Evolutionary conservation across 2,329 filamentous ascomycete species (phyloP), one percentile per base, ranked within the genome.

Genomic region (Talaromyces sp.): DNA sequence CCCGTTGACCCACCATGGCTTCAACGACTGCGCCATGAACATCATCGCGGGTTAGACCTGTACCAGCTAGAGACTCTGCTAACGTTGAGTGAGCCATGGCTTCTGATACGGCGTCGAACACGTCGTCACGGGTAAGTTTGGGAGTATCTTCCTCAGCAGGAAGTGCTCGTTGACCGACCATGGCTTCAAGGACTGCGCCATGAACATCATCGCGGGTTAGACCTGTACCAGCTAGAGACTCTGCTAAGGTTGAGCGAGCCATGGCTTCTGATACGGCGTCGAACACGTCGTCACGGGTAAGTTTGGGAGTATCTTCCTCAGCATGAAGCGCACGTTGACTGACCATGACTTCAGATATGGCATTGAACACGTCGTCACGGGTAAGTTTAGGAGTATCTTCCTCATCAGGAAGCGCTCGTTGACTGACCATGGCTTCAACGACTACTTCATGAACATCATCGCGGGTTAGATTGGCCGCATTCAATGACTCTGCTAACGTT

Each of bases 21-120:
- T 84, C 79, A 61, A 79, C 81, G 43, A 88, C 79, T 2, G 83
- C 81, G 57, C 82, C 81, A 45, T 84, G 71, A 15, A 87, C 76
- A 43, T 81, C 77, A 35, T 83, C 80, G 4, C 78, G 77, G 13
- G 79, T 81, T 2, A 85, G 61, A 0, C 69, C 69, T 10, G 68
- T 35, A 13, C 45, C 70, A 54, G 71, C 67, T 2, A 69, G 63
- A 5, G 65, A 66, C 63, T 57, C 50, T 3, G 35, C 17, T 50
- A 50, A 28, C 6, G 51, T 45, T 41, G 37, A 46, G 17, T 40
- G 57, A 33, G 33, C 51, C 65, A 72, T 58, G 69, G 70, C 35
- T 52, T 60, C 45, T 35, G 45, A 10, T 48, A 48, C 45, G 28
- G 45, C 81, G 57, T 82, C 81, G 40, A 84, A 71, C 13, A 87